Base-by-base conservation (phyloP, 1,284 basidiomycete species). In the Thelephora terrestris region DNA sequence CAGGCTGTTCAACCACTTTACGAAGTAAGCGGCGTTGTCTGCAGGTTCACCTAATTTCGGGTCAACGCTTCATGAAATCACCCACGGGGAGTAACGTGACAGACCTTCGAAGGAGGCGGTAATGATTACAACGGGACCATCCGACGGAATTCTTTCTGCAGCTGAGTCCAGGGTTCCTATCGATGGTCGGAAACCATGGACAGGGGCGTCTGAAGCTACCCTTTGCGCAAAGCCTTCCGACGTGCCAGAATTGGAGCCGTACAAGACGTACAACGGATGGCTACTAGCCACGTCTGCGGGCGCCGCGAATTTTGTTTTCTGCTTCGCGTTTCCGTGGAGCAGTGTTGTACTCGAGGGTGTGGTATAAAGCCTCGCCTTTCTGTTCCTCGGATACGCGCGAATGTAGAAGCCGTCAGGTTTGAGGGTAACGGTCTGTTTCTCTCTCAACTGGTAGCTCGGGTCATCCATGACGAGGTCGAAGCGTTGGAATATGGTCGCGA, bases 81-180 rank as follows among this genome's bases (percentile, higher is more conserved):
- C n/a, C 20, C 12, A 14, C 7, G 5, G 21, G 5, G 9, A 20
- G 3, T 9, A 23, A 20, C 6, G 12, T 5, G n/a, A n/a, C 39
- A 18, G 40, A 64, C 72, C 75, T 61, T 78, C 75, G 56, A 73
- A 77, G 0, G 71, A 73, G 4, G 75, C 73, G 7, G 75, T 76
- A 46, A 74, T 61, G 45, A 76, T 70, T 23, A 75, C 57, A 0
- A 75, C 64, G 1, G 75, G 74, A 1, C 71, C 71, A 52, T 75
- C 70, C 3, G 62, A 70, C 1, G 73, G 72, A 0, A 77, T 48
- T 42, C 65, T 61, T 2, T 61, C 65, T 7, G 63, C 57, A 4
- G 64, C 64, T 3, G 69, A 69, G 57, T 76, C 74, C 32, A 76
- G 62, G 12, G 70, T 71, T 5, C 65, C 67, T 24, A 76, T 57